A percentile compares a stretch with the other conserved stretches of the same genome.
Conservation (phyloP, 2,329 filamentous ascomycete species). For the Fusarium odoratissimum region DNA sequence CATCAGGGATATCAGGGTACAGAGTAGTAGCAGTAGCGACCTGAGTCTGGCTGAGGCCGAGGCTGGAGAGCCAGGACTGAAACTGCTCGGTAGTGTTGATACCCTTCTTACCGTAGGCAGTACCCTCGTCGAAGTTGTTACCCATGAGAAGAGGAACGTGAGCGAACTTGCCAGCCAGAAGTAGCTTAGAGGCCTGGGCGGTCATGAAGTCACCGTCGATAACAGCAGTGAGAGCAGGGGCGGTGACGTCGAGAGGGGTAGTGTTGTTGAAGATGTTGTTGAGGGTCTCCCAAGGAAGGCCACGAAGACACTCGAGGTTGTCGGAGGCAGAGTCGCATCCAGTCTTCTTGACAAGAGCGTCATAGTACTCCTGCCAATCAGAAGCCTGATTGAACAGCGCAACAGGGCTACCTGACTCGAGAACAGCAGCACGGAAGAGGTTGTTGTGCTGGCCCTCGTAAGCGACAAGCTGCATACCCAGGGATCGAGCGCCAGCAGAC, state of each 20-base stretch:
- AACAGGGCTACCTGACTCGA: slow-evolving; percentile 58
- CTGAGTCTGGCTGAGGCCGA: slow-evolving; percentile 40
- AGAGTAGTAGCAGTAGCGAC: slow-evolving; percentile 50
- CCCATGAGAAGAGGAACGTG: slow-evolving; percentile 72
- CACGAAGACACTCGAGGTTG: slow-evolving; percentile 48
- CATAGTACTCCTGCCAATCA: slow-evolving; percentile 48
- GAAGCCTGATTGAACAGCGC: slow-evolving; percentile 38
- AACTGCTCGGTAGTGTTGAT: slow-evolving; percentile 68
- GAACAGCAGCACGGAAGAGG: slow-evolving; percentile 65
- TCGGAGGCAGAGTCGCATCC: slow-evolving; percentile 41
- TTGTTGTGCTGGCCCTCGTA: slow-evolving; percentile 64
- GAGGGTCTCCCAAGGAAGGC: slow-evolving; percentile 47
- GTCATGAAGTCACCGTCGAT: slow-evolving; percentile 57
- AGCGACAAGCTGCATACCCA: slow-evolving; percentile 62
- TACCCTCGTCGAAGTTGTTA: slow-evolving; percentile 73
- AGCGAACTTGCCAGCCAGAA: slow-evolving; percentile 69
- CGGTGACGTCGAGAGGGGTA: slow-evolving; percentile 24
- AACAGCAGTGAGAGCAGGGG: slow-evolving; percentile 35
- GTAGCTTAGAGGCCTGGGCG: slow-evolving; percentile 59
- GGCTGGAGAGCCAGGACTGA: slow-evolving; percentile 36
- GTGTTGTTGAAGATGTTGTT: slow-evolving; percentile 46
- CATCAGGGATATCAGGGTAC: slow-evolving; percentile 62
- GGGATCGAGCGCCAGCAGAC: slow-evolving; percentile 62
- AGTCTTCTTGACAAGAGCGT: slow-evolving; percentile 42
- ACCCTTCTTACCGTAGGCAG: slow-evolving; percentile 62